These are phyloP conservation scores for Dryas integrifolia DNA, from an alignment of 331 rosid species.

Conservation along the genomic window DNA sequence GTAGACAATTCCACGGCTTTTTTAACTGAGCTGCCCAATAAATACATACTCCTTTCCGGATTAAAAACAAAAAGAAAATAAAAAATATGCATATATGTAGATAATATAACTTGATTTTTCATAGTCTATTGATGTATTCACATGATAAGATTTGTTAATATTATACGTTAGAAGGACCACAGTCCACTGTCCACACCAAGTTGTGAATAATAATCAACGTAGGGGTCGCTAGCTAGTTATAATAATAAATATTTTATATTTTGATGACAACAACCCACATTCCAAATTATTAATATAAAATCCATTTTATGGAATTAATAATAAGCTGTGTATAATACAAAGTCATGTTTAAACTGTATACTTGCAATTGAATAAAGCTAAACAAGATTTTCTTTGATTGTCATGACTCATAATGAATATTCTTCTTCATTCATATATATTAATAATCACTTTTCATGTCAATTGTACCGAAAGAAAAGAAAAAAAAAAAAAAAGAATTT, in stretches of 20 bases:
- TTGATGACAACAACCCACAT: slow-evolving; percentile 30
- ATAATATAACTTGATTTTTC: neutral
- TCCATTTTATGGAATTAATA: neutral
- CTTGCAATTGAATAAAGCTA: slow-evolving; percentile 15
- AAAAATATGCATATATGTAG: no score
- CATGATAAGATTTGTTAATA: slow-evolving; percentile 2
- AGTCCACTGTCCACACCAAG: slow-evolving; percentile 21
- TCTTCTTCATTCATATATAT: neutral
- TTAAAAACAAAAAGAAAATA: no score
- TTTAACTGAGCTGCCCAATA: no score
- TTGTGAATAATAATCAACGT: slow-evolving; percentile 10
- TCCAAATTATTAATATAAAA: slow-evolving; percentile 22
- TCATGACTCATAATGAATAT: slow-evolving; percentile 4
- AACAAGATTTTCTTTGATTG: slow-evolving; percentile 14
- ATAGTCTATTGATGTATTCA: slow-evolving; percentile 5
- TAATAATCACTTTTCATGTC: slow-evolving; percentile 15
- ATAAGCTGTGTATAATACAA: neutral
- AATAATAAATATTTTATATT: no score
- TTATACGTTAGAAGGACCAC: slow-evolving; percentile 8
- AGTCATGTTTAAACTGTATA: neutral
- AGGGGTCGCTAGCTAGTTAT: no score
- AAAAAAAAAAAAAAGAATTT: neutral
- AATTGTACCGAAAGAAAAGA: neutral
- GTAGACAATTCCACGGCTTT: no score
- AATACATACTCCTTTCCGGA: no score